These are phyloP conservation scores for Triticum urartu DNA, from an alignment of 176 grass and related monocot genomes.

Conservation along the genomic window DNA sequence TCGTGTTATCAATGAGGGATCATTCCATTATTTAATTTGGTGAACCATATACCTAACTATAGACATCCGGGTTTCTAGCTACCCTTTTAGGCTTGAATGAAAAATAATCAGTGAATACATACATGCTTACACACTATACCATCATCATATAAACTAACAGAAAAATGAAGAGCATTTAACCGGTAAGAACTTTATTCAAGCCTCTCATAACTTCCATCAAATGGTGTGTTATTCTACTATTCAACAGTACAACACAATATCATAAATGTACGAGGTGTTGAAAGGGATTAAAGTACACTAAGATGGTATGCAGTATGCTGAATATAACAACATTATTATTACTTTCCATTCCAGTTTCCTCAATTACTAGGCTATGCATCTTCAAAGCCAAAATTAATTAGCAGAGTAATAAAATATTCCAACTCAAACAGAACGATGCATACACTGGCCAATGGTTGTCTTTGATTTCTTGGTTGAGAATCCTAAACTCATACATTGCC, in stretches of 20 bases:
- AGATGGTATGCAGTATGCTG: not conserved
- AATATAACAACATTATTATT: not conserved
- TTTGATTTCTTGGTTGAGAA: constrained; percentile 98
- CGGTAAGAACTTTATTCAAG: not conserved
- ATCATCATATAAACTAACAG: not conserved
- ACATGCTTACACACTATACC: not conserved
- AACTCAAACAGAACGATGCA: constrained; percentile 28
- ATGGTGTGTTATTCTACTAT: not conserved
- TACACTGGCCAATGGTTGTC: constrained; percentile 96
- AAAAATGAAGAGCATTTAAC: not conserved
- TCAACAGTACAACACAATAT: not conserved
- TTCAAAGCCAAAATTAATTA: not conserved
- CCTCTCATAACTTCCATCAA: not conserved
- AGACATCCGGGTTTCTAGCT: not conserved
- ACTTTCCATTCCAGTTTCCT: not conserved
- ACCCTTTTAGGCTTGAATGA: not conserved
- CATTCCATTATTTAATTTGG: not conserved
- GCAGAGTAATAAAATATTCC: constrained; percentile 14
- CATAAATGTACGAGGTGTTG: not conserved
- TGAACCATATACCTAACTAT: not conserved
- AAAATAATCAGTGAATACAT: constrained; percentile 10
- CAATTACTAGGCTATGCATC: not conserved
- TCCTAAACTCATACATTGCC: constrained; percentile 91
- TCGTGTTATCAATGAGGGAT: not conserved
- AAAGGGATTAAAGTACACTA: not conserved